phyloP scores from a whole-genome alignment of 1,139 yeast species.

The Yamadazyma oceani region DNA sequence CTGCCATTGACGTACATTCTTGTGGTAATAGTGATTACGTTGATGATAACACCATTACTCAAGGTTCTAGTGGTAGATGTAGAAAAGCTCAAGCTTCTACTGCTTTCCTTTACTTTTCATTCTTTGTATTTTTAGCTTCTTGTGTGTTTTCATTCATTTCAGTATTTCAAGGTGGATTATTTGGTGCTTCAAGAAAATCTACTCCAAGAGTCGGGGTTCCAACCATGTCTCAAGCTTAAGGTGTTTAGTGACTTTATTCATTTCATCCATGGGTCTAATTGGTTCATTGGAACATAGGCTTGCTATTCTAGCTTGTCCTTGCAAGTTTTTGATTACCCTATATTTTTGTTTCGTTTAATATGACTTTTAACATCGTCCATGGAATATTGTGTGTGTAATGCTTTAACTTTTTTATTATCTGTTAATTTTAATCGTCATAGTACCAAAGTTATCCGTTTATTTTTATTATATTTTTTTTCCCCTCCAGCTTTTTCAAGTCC shows the following conservation, averaged over 20 bases:
- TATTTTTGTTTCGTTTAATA: too few species aligned
- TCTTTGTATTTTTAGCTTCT: slow-evolving; percentile 72
- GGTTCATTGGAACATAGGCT: too few species aligned
- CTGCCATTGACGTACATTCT: slow-evolving; percentile 81
- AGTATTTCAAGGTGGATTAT: slow-evolving; percentile 70
- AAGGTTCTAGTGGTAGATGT: slow-evolving; percentile 81
- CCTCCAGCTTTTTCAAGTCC: neutral
- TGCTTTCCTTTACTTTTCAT: slow-evolving; percentile 88
- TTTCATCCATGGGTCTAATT: too few species aligned
- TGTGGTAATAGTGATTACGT: slow-evolving; percentile 71
- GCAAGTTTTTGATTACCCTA: neutral
- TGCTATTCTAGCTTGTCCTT: neutral
- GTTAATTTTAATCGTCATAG: too few species aligned
- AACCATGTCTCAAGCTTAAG: slow-evolving; percentile 79
- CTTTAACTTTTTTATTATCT: too few species aligned
- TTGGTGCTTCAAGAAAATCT: slow-evolving; percentile 50
- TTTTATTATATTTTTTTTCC: neutral
- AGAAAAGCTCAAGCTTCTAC: slow-evolving; percentile 91
- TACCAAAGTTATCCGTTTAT: too few species aligned
- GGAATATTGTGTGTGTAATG: too few species aligned
- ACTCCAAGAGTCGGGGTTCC: slow-evolving; percentile 82
- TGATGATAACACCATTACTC: slow-evolving; percentile 63
- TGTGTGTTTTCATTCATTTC: slow-evolving; percentile 59
- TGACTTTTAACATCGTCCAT: too few species aligned
- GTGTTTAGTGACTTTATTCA: too few species aligned